phyloP scores from a whole-genome alignment of 257 asterid species.

The Nicotiana otophora region DNA sequence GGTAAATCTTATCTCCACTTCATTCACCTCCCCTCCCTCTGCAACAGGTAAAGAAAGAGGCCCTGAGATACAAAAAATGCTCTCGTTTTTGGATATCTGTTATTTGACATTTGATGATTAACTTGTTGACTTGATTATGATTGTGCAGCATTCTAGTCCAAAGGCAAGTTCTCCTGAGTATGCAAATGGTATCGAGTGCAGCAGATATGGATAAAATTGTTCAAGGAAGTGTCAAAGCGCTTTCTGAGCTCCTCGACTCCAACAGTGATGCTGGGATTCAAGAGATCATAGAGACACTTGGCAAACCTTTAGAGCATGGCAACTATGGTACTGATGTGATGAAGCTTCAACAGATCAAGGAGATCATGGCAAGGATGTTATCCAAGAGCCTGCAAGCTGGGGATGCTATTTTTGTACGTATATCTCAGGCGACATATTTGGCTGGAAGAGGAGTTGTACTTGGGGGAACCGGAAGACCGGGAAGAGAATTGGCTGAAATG shows the following conservation, averaged over 20 bases:
- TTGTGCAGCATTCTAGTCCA: slow-evolving; percentile 57
- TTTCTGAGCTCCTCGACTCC: slow-evolving; percentile 53
- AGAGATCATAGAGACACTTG: slow-evolving; percentile 49
- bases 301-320: slow-evolving; percentile 19
- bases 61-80: neutral
- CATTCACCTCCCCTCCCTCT: neutral
- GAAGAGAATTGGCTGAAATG: slow-evolving; percentile 54
- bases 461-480: slow-evolving; percentile 48
- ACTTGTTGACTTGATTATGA: neutral
- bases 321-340: slow-evolving; percentile 14
- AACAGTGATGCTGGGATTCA: slow-evolving; percentile 57
- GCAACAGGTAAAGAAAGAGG: neutral
- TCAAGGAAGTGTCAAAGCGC: slow-evolving; percentile 34
- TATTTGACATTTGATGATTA: neutral
- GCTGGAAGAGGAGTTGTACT: slow-evolving; percentile 63
- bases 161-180: slow-evolving; percentile 62
- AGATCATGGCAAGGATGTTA: slow-evolving; percentile 73
- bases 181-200: slow-evolving; percentile 41
- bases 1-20: slow-evolving; percentile 32
- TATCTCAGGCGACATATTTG: slow-evolving; percentile 54
- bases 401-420: slow-evolving; percentile 52
- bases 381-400: slow-evolving; percentile 77
- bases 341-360: slow-evolving; percentile 45
- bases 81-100: neutral
- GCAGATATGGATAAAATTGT: slow-evolving; percentile 52